Evolutionary conservation across 805 yeast genomes (phyloP).

Genomic region (Wickerhamiella allomyrinae): DNA sequence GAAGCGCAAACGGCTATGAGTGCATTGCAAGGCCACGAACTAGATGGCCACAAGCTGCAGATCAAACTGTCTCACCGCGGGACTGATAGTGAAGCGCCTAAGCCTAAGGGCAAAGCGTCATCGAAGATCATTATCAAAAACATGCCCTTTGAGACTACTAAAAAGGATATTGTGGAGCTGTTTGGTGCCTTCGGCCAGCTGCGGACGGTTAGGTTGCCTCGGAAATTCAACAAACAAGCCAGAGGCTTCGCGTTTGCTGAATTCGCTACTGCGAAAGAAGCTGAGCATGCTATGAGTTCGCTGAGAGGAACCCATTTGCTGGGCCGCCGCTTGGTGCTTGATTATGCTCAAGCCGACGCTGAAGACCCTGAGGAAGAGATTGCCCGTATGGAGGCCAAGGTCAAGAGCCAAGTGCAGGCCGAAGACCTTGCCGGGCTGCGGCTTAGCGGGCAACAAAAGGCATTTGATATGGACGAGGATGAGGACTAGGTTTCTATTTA

Average conservation of each 20-base stretch:
- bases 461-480: slow-evolving; percentile 38
- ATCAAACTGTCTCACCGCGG: slow-evolving; percentile 78
- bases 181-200: slow-evolving; percentile 91
- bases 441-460: slow-evolving; percentile 55
- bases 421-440: slow-evolving; percentile 56
- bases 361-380: slow-evolving; percentile 82
- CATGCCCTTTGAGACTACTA: slow-evolving; percentile 88
- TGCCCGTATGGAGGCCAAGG: slow-evolving; percentile 77
- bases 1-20: slow-evolving; percentile 66
- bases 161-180: slow-evolving; percentile 82
- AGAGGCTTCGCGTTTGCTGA: slow-evolving; percentile 98
- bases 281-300: slow-evolving; percentile 86
- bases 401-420: slow-evolving; percentile 61
- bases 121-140: slow-evolving; percentile 83
- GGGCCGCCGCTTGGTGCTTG: slow-evolving; percentile 88
- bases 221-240: slow-evolving; percentile 86
- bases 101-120: slow-evolving; percentile 19
- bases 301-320: slow-evolving; percentile 90
- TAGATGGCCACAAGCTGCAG: slow-evolving; percentile 84
- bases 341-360: slow-evolving; percentile 74
- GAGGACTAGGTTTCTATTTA: slow-evolving; percentile 27
- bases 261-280: slow-evolving; percentile 73
- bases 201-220: slow-evolving; percentile 89
- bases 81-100: slow-evolving; percentile 18
- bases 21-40: slow-evolving; percentile 56